Base-by-base conservation (phyloP, 106 monocot species). In the Cymbidium sinense region DNA sequence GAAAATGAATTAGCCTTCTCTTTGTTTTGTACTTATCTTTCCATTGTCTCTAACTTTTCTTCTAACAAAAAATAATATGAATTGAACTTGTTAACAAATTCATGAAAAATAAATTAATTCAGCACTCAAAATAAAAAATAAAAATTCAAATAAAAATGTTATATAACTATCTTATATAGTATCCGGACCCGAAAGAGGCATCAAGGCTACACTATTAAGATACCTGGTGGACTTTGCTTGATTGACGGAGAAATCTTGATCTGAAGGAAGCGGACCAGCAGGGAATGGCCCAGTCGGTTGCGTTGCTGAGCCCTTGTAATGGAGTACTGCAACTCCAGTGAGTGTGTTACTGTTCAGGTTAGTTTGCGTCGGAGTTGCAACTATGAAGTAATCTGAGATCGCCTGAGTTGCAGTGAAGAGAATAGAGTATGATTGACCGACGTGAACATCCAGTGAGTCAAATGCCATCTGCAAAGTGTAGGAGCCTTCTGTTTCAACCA, bases 401-500 rank as follows among this genome's bases (percentile, higher is more conserved):
- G 72, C 28, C 35, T 83, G 80, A 50, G 83, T 30, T 33, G 86
- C 86, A 2, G 77, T 86, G 77, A 86, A 17, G 19, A 86, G 74
- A 1, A 86, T 79, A 2, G 86, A 86, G 70, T 86, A 86, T 0
- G 86, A 86, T 64, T 86, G 86, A 5, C 86, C 80, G 13, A 81
- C 75, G 35, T 83, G 80, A 19, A 86, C 86, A 52, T 82, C 86
- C 19, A 86, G 86, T 0, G 86, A 86, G 21, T 86, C 86, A 47
- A 86, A 50, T 19, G 61, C 76, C 25, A 86, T 86, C 55, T 86
- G 82, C 10, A 76, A 7, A 27, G 82, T 82, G 79, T 86, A 86
- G 8, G 86, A 86, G 76, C 86, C 86, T 77, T 86, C 86, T 4
- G 86, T 82, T 62, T 86, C 86, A 30, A 86, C 86, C 72, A 86